Conservation (phyloP, 2,329 filamentous ascomycete genomes). For the Cladorrhinum sp. region DNA sequence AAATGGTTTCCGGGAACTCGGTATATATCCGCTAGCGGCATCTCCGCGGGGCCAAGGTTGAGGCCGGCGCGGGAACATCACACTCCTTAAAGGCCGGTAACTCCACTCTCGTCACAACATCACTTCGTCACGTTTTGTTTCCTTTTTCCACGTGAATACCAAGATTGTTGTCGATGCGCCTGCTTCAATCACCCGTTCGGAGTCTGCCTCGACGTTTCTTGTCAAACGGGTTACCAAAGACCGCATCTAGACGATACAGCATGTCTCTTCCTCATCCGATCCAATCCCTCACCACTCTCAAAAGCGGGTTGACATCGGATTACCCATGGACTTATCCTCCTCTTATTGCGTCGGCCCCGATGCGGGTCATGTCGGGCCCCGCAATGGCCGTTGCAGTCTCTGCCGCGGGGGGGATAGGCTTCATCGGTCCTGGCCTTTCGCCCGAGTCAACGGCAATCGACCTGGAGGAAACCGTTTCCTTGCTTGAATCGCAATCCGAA, state of each 20-base stretch:
- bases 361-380: conserved; percentile 60
- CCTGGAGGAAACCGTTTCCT: conserved; percentile 29
- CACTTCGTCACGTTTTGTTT: neutral
- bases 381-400: conserved; percentile 60
- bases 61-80: neutral
- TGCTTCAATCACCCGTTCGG: neutral
- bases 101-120: neutral
- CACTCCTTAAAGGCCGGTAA: neutral
- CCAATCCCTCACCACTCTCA: neutral
- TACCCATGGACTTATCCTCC: conserved; percentile 56
- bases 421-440: conserved; percentile 41
- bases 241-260: neutral
- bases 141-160: neutral
- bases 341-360: conserved; percentile 62
- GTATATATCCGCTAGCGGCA: neutral
- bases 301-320: neutral
- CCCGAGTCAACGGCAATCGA: conserved; percentile 32
- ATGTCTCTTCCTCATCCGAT: neutral
- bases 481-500: conserved; percentile 12
- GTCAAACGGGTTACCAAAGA: no score
- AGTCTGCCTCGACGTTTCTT: neutral
- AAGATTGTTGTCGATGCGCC: neutral
- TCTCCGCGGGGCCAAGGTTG: neutral
- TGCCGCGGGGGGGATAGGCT: conserved; percentile 66
- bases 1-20: no score